Conservation (phyloP, 305 asterid species). For the Fraxinus albicans region DNA sequence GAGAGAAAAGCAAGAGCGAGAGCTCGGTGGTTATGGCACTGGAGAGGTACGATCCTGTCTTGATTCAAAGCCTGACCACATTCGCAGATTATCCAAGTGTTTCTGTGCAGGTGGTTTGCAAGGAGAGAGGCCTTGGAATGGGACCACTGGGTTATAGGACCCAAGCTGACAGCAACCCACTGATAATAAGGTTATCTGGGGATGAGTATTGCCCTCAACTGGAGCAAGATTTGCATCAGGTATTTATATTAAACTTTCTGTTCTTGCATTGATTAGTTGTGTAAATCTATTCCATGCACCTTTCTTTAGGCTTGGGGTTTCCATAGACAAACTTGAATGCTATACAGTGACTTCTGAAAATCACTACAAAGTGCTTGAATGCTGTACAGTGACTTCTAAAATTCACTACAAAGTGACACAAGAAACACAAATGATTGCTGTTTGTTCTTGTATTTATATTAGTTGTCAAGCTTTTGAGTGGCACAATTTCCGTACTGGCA, state of each 20-base stretch:
- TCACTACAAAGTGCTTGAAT: neutral
- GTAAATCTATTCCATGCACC: neutral
- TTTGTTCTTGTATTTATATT: slow-evolving; percentile 1
- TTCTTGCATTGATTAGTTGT: neutral
- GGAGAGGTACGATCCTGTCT: slow-evolving; percentile 70
- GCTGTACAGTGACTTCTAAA: neutral
- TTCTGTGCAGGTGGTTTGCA: slow-evolving; percentile 76
- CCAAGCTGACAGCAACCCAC: slow-evolving; percentile 45
- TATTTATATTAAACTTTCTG: slow-evolving; percentile 22
- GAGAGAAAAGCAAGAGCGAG: slow-evolving; percentile 90
- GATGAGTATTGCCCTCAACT: slow-evolving; percentile 47
- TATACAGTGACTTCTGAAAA: neutral
- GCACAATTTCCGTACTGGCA: neutral
- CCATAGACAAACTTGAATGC: neutral
- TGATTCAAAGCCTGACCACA: slow-evolving; percentile 12
- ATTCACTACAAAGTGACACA: neutral
- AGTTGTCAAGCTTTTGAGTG: neutral
- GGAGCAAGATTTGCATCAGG: slow-evolving; percentile 57
- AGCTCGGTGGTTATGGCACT: slow-evolving; percentile 95
- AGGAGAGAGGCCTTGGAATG: slow-evolving; percentile 94
- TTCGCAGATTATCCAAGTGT: slow-evolving; percentile 22
- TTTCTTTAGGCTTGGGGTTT: neutral
- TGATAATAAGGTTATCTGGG: slow-evolving; percentile 39
- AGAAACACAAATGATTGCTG: neutral
- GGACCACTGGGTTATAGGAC: slow-evolving; percentile 59